Conservation (phyloP, 129 eudicot genomes). For the Cynara cardunculus region DNA sequence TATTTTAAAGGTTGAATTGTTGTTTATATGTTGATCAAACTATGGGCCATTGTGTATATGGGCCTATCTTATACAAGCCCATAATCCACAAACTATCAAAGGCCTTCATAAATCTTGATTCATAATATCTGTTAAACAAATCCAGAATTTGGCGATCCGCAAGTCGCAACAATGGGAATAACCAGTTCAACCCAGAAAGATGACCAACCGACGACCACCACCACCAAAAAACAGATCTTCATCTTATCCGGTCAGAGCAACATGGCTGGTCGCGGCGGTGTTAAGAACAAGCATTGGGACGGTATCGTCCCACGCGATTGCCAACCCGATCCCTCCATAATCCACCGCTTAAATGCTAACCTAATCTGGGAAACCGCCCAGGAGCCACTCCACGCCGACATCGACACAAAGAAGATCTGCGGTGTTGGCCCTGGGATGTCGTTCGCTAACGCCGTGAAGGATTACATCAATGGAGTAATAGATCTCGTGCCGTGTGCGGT, state of each 20-base stretch:
- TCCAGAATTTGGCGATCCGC: not conserved
- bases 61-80: not conserved
- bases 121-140: not conserved
- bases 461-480: slow-evolving; percentile 37
- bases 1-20: too few species aligned
- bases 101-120: not conserved
- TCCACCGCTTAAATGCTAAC: slow-evolving; percentile 74
- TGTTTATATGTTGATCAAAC: not conserved
- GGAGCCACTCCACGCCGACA: slow-evolving; percentile 86
- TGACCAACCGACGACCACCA: slow-evolving; percentile 26
- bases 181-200: slow-evolving; percentile 24
- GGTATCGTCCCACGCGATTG: slow-evolving; percentile 60
- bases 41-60: not conserved
- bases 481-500: slow-evolving; percentile 82
- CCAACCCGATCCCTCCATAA: slow-evolving; percentile 56
- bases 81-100: not conserved
- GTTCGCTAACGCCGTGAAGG: slow-evolving; percentile 75
- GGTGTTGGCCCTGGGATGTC: slow-evolving; percentile 95
- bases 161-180: slow-evolving; percentile 24
- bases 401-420: slow-evolving; percentile 59
- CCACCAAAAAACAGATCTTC: slow-evolving; percentile 53
- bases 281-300: slow-evolving; percentile 64
- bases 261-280: slow-evolving; percentile 99
- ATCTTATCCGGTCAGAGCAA: slow-evolving; percentile 94
- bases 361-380: slow-evolving; percentile 74